Conservation (phyloP, 2,329 filamentous ascomycete species). For the Fusarium redolens region DNA sequence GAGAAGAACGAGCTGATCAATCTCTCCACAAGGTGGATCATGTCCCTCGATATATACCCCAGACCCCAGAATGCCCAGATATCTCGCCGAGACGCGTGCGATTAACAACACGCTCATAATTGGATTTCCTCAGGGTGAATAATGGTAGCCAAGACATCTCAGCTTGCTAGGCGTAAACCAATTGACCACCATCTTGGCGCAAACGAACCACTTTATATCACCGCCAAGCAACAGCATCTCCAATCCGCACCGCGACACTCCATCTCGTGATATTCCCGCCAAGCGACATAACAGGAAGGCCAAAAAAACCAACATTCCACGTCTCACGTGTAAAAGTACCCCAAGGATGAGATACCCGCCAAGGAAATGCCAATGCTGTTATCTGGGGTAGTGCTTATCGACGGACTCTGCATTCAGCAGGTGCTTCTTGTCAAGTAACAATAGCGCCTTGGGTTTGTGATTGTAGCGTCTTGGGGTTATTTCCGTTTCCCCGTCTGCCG, state of each 20-base stretch:
- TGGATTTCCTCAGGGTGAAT: not conserved
- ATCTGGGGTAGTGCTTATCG: slow-evolving; percentile 10
- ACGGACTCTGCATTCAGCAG: not conserved
- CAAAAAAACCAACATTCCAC: not conserved
- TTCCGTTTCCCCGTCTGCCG: not conserved
- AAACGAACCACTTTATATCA: slow-evolving; percentile 18
- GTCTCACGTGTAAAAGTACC: not conserved
- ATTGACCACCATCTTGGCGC: slow-evolving; percentile 22
- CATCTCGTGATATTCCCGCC: slow-evolving; percentile 31
- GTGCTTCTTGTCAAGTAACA: not conserved
- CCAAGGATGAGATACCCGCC: not conserved
- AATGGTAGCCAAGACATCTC: slow-evolving; percentile 19
- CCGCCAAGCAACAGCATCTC: slow-evolving; percentile 26
- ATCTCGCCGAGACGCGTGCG: not conserved
- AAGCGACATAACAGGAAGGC: slow-evolving; percentile 35
- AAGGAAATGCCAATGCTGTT: slow-evolving; percentile 5
- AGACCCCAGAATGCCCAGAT: not conserved
- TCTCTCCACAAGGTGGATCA: slow-evolving; percentile 14
- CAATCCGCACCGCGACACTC: slow-evolving; percentile 14
- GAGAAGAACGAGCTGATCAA: not conserved
- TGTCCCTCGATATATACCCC: slow-evolving; percentile 14
- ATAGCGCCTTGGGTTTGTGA: not conserved
- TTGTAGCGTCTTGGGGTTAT: not conserved
- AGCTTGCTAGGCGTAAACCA: not conserved
- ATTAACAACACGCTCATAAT: not conserved